Conservation (phyloP, 192 early-diverging fungal genomes). For the Linnemannia exigua region DNA sequence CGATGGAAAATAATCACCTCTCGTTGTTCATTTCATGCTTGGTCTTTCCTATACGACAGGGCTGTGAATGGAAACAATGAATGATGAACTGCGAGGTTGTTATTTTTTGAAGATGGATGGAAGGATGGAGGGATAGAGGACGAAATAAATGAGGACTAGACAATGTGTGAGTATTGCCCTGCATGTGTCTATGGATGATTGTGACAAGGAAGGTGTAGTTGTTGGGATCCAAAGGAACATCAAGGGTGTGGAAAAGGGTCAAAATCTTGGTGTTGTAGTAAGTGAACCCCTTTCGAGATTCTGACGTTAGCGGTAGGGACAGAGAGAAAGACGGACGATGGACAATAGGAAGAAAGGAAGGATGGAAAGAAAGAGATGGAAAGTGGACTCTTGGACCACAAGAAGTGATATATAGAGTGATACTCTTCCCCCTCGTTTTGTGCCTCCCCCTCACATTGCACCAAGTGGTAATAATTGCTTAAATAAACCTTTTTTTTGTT, state of each 20-base stretch:
- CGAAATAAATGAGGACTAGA: not conserved
- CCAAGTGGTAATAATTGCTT: no score
- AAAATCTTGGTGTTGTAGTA: not conserved
- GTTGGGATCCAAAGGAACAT: not conserved
- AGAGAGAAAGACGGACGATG: not conserved
- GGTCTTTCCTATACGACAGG: not conserved
- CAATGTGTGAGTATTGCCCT: not conserved
- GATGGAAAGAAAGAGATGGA: no score
- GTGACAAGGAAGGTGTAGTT: not conserved
- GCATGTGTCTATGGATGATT: not conserved
- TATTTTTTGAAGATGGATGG: no score
- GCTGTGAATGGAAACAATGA: not conserved
- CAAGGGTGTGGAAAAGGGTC: not conserved
- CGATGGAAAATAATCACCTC: not conserved
- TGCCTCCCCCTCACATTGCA: no score
- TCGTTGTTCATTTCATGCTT: not conserved
- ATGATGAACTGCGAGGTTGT: not conserved
- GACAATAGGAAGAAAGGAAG: not conserved
- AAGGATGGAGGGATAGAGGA: not conserved
- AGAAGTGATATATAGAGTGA: no score
- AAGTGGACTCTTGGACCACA: no score
- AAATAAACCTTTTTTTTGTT: not conserved
- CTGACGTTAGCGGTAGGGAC: conserved; percentile 4
- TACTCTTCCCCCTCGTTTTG: no score
- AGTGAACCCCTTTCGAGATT: not conserved